Conservation (phyloP, 2,329 filamentous ascomycete genomes). For the Acrocalymma vagum region DNA sequence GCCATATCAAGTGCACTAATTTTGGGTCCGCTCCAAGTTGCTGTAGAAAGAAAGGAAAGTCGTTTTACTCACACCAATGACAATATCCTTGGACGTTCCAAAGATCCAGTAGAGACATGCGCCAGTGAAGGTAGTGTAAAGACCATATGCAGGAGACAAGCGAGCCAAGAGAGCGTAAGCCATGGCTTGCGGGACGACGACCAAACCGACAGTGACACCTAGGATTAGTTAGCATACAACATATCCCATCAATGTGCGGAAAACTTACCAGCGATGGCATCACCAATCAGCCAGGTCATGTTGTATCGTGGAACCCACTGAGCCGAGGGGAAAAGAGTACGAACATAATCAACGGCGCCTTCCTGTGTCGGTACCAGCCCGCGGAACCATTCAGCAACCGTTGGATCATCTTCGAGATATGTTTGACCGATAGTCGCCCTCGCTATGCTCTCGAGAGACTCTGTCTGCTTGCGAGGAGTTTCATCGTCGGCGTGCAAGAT, state of each 20-base stretch:
- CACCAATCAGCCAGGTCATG: conserved; percentile 39
- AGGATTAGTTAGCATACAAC: conserved; percentile 2
- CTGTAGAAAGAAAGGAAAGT: not conserved
- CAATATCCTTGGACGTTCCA: conserved; percentile 96
- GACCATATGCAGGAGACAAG: conserved; percentile 79
- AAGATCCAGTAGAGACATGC: conserved; percentile 96
- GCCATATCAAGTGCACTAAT: not conserved
- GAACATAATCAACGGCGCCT: conserved; percentile 31
- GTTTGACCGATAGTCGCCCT: conserved; percentile 27
- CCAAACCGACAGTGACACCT: conserved; percentile 71
- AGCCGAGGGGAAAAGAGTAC: conserved; percentile 35
- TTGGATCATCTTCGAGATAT: conserved; percentile 39
- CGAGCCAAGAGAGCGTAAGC: conserved; percentile 87
- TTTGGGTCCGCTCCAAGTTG: not conserved
- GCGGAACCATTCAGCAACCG: conserved; percentile 36
- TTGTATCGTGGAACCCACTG: conserved; percentile 40
- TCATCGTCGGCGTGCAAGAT: conserved; percentile 23
- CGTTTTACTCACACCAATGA: conserved; percentile 76
- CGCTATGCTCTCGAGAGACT: conserved; percentile 23
- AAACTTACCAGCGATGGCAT: conserved; percentile 38
- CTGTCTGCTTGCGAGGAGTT: conserved; percentile 19
- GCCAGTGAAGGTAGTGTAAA: conserved; percentile 95
- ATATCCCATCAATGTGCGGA: not conserved
- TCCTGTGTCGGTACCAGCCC: conserved; percentile 30
- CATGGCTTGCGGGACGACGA: conserved; percentile 94